phyloP scores from a whole-genome alignment of 2,329 filamentous ascomycete genomes.

The Epichloe baconii region DNA sequence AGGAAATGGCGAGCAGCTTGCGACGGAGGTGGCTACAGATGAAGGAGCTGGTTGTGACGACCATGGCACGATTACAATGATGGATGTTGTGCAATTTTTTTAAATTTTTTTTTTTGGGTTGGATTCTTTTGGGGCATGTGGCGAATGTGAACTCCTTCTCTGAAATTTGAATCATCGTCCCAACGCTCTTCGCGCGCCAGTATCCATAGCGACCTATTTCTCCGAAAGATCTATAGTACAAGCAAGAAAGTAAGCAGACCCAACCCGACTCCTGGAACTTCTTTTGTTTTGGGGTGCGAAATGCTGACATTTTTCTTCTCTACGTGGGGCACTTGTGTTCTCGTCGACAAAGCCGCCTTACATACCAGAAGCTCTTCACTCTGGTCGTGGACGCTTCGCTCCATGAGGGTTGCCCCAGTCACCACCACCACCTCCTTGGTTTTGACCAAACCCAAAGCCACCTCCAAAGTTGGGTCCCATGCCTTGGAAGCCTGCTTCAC shows the following conservation, averaged over 20 bases:
- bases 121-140: neutral
- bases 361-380: slow-evolving; percentile 26
- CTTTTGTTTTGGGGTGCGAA: neutral
- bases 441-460: slow-evolving; percentile 49
- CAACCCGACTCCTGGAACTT: neutral
- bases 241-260: slow-evolving; percentile 3
- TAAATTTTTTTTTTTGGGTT: no score
- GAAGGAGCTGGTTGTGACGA: slow-evolving; percentile 10
- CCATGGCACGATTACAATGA: slow-evolving; percentile 8
- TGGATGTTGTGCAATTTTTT: neutral
- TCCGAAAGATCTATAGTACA: slow-evolving; percentile 5
- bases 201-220: neutral
- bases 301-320: neutral
- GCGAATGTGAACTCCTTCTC: neutral
- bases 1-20: slow-evolving; percentile 11
- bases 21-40: slow-evolving; percentile 16
- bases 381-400: slow-evolving; percentile 64
- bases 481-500: slow-evolving; percentile 45
- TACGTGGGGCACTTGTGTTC: neutral
- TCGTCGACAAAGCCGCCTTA: neutral
- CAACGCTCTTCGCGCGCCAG: slow-evolving; percentile 6
- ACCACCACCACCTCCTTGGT: slow-evolving; percentile 31
- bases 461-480: slow-evolving; percentile 61
- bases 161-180: neutral
- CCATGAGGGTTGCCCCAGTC: slow-evolving; percentile 73